Base-by-base conservation (phyloP, 805 yeast species). In the Cyberlindnera xylosilytica region DNA sequence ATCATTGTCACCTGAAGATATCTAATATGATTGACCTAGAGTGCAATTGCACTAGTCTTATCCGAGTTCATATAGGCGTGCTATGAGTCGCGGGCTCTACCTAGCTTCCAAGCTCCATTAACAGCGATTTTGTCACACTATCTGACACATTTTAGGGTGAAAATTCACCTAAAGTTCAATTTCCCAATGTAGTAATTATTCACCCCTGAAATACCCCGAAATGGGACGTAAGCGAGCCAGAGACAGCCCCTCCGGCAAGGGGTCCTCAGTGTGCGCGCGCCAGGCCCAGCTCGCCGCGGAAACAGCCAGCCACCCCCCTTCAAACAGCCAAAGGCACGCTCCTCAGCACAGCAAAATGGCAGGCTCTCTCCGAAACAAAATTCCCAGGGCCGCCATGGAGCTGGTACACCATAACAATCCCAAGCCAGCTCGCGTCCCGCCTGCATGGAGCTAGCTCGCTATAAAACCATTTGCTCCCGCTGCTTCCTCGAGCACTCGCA, bases 261-360 rank as follows among this genome's bases (percentile, higher is more conserved):
- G 32, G 32, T 13, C 20, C 41, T 17, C 23, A 32, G 32, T 36
- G 41, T 26, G 20, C 35, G 23, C 35, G 26, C 16, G 15, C 16
- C 22, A 7, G 17, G 23, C 26, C 26, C 36, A 34, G 36, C 31
- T 20, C n/a, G 18, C 18, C 27, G 15, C 23, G 16, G n/a, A 16
- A 22, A 6, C 27, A 39, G 34, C 42, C 42, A 39, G 42, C 42
- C 42, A 33, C 34, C 37, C 20, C 20, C n/a, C 23, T 9, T n/a
- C 27, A 11, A n/a, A n/a, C n/a, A n/a, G n/a, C n/a, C 30, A 11
- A n/a, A 27, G 15, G 30, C 30, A n/a, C 30, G 13, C 6, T 27
- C 6, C 33, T 7, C 33, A 33, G 6, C 18, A n/a, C n/a, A 18
- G 29, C 15, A n/a, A 27, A 27, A 28, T 39, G 42, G 42, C 42